Base-by-base conservation (phyloP, 176 grass and related monocot genomes). In the Musa troglodytarum region DNA sequence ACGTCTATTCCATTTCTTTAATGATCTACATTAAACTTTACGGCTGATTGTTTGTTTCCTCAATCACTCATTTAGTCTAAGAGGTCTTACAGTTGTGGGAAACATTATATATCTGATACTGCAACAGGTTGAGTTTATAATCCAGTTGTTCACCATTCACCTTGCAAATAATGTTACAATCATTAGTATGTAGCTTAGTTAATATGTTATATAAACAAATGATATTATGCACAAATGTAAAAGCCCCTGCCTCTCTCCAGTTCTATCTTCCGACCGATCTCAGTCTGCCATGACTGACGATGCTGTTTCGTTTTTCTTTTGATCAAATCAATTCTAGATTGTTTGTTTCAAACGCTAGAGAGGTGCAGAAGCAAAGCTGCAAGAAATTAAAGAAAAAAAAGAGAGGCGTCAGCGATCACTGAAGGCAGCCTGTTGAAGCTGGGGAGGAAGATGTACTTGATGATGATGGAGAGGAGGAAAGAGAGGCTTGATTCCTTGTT, bases 391-490 rank as follows among this genome's bases (percentile, higher is more conserved):
- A 87, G 86, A 98, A 79, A 91, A 82, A 74, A 91, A 91, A 71
- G 88, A 98, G 80, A 93, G 95, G 77, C 79, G 78, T 65, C 80
- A 68, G 0, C 80, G 86, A 2, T 98, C 95, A 57, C 82, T 91
- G 64, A 89, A 90, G 14, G 88, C 82, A 56, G 73, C 95, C 95
- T 4, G 57, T 87, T 52, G 84, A 93, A 84, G 65, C 77, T 70
- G 86, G 74, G 5, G 90, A 91, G 22, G 95, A 98, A 81, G 95
- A 94, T 81, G 68, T 68, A 54, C 20, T 89, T 2, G 95, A 98
- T 63, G 88, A 84, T 61, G 90, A 91, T 79, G 88, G 90, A 29
- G 94, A 98, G 76, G 95, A 98, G 89, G 95, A 98, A 85, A 90
- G 86, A 67, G 88, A 94, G 90, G 90, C 94, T 69, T 20, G 11